phyloP scores from a whole-genome alignment of 495 filamentous ascomycete genomes.

The Sordaria brevicollis region DNA sequence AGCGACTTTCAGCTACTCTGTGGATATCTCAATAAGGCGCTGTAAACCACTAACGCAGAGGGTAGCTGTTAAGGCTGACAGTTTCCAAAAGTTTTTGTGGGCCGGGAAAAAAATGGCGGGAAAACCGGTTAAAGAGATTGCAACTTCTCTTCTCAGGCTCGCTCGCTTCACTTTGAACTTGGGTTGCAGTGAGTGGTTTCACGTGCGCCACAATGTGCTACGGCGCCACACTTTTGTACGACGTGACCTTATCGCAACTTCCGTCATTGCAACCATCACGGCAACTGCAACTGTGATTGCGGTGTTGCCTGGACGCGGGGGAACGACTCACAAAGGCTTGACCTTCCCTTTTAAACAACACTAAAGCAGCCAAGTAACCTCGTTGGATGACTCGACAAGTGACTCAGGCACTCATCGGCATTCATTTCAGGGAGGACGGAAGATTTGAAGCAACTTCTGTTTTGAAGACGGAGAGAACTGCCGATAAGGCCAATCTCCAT shows the following conservation, averaged over 20 bases:
- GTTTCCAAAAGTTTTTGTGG: no score
- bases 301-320: neutral
- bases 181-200: neutral
- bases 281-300: neutral
- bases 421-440: neutral
- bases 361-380: neutral
- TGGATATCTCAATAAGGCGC: no score
- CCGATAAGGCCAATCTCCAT: neutral
- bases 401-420: neutral
- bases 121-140: no score
- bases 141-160: no score
- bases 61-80: no score
- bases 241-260: neutral
- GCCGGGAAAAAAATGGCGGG: no score
- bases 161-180: neutral
- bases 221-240: neutral
- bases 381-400: neutral
- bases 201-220: neutral
- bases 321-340: neutral
- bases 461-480: neutral
- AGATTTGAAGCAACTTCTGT: neutral
- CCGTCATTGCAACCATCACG: neutral
- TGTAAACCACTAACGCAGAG: no score
- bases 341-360: neutral
- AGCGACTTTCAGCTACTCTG: no score